phyloP scores from a whole-genome alignment of 371 early-diverging fungal genomes.

The Phascolomyces articulosus region DNA sequence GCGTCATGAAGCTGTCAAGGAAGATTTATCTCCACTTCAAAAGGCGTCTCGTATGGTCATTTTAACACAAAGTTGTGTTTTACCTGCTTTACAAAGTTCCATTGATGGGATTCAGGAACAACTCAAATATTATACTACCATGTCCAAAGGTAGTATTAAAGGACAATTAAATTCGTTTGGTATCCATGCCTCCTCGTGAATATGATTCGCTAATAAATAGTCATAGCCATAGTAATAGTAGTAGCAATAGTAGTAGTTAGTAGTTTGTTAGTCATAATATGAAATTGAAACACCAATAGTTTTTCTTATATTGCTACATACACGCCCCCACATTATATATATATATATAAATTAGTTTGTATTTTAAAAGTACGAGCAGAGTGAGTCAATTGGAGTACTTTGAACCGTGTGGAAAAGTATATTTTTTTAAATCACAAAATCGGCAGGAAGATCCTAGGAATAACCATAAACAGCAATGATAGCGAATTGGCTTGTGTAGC shows the following conservation, averaged over 20 bases:
- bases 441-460: neutral
- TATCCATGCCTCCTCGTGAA: constrained; percentile 1
- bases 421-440: too few species aligned
- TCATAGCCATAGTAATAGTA: neutral
- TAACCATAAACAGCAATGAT: constrained; percentile 1
- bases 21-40: constrained; percentile 48
- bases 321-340: too few species aligned
- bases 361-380: neutral
- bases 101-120: constrained; percentile 51
- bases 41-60: constrained; percentile 58
- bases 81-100: constrained; percentile 51
- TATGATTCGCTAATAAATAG: neutral
- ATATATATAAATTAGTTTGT: neutral
- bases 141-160: constrained; percentile 26
- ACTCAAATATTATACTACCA: constrained; percentile 28
- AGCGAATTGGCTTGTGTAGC: neutral
- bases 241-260: neutral
- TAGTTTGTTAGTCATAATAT: too few species aligned
- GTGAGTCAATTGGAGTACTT: too few species aligned
- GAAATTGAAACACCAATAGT: too few species aligned
- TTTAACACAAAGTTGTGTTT: constrained; percentile 50
- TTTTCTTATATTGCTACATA: too few species aligned
- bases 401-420: neutral
- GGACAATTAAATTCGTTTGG: constrained; percentile 1
- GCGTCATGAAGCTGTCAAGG: constrained; percentile 28